Evolutionary conservation across 2,329 filamentous ascomycete genomes (phyloP).

Genomic region (Stagonosporopsis rhizophila): DNA sequence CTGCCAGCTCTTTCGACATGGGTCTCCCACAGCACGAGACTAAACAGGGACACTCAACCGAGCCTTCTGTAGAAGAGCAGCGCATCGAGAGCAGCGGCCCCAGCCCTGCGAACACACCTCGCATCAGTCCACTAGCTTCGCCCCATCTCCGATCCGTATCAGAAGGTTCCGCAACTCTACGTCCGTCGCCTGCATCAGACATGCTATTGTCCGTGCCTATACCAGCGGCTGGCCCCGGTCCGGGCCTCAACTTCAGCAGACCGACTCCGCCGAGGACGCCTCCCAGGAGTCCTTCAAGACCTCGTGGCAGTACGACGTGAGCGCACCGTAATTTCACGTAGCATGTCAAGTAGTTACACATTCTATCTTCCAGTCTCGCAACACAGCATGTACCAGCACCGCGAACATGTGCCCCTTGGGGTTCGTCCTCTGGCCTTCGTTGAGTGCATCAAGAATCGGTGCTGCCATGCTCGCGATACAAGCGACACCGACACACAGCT

Average conservation of each 20-base stretch:
- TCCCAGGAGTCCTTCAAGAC: conserved; percentile 9
- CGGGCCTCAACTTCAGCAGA: conserved; percentile 11
- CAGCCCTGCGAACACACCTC: conserved; percentile 3
- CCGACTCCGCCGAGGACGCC: conserved; percentile 12
- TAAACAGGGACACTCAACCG: conserved; percentile 12
- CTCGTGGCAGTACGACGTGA: conserved; percentile 5
- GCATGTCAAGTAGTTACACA: neutral
- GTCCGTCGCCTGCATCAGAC: neutral
- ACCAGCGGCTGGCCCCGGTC: conserved; percentile 11
- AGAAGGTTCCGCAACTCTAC: neutral
- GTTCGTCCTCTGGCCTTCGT: conserved; percentile 47
- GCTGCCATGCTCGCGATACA: conserved; percentile 52
- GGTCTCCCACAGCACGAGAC: neutral
- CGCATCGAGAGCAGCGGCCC: conserved; percentile 21
- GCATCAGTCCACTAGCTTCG: conserved; percentile 1
- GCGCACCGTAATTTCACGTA: neutral
- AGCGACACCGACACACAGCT: conserved; percentile 50
- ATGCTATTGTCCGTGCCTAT: conserved; percentile 14
- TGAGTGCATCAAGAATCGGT: conserved; percentile 54
- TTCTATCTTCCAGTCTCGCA: conserved; percentile 47
- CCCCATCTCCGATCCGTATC: conserved; percentile 5
- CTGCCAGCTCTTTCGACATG: conserved; percentile 8
- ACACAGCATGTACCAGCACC: conserved; percentile 53
- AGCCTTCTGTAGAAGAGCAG: conserved; percentile 26
- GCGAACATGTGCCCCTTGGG: conserved; percentile 56